A percentile compares a stretch with the other conserved stretches of the same genome.
These are phyloP conservation scores for Lycium ferocissimum DNA, from an alignment of 257 asterid species.

Conservation along the genomic window DNA sequence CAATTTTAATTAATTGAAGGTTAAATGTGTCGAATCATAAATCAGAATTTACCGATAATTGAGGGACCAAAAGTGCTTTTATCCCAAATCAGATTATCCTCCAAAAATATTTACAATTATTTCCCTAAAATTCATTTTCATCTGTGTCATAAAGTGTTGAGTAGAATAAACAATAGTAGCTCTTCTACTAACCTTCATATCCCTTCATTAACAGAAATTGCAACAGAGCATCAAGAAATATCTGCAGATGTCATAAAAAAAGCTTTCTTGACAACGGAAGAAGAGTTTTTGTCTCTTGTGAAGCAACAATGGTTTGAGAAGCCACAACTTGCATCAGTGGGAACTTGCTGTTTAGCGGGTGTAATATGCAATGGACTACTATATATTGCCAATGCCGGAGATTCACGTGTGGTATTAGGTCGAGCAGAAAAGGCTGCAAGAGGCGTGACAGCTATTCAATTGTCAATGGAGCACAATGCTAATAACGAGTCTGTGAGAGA, in stretches of 20 bases:
- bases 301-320: constrained; percentile 70
- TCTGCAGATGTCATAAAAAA: constrained; percentile 70
- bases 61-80: no score
- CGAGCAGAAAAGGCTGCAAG: constrained; percentile 56
- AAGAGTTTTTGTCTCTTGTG: constrained; percentile 78
- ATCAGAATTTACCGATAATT: no score
- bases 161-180: not conserved
- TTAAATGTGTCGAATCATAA: no score
- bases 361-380: constrained; percentile 76
- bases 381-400: constrained; percentile 89
- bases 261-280: constrained; percentile 88
- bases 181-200: not conserved
- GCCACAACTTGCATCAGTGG: constrained; percentile 91
- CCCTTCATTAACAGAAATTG: constrained; percentile 51
- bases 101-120: not conserved
- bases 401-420: constrained; percentile 88
- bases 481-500: constrained; percentile 72
- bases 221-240: constrained; percentile 70
- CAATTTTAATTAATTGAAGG: no score
- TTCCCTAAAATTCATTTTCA: not conserved
- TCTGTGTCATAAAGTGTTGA: constrained; percentile 5
- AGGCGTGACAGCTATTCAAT: constrained; percentile 69
- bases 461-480: constrained; percentile 91
- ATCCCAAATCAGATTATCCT: not conserved
- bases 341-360: constrained; percentile 93